These are phyloP conservation scores for Handroanthus guayacan DNA, from an alignment of 257 asterid species.

Conservation along the genomic window DNA sequence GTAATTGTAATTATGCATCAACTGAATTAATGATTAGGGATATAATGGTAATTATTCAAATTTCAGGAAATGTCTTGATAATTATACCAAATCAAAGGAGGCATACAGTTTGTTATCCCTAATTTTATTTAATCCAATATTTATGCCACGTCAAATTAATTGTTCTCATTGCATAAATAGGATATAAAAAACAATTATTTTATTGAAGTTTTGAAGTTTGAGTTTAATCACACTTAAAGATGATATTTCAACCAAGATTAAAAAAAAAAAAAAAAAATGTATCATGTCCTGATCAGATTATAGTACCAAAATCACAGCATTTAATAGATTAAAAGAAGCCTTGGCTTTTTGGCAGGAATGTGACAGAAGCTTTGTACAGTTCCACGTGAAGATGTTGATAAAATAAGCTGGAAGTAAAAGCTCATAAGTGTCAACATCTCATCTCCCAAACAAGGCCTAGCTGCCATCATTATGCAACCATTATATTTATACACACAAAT, in stretches of 20 bases:
- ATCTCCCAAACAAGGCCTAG: slow-evolving; percentile 35
- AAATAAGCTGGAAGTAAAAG: slow-evolving; percentile 26
- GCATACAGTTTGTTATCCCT: too few relatives aligned
- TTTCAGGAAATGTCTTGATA: too few relatives aligned
- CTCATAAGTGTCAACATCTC: slow-evolving; percentile 37
- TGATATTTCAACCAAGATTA: neutral
- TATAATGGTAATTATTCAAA: too few relatives aligned
- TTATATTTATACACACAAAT: neutral
- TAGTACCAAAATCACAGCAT: neutral
- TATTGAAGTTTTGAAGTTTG: too few relatives aligned
- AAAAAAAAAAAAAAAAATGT: neutral
- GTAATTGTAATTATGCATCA: too few relatives aligned
- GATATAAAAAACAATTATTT: too few relatives aligned
- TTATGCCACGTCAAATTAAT: too few relatives aligned
- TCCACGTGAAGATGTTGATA: slow-evolving; percentile 47
- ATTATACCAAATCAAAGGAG: too few relatives aligned
- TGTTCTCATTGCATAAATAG: too few relatives aligned
- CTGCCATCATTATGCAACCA: slow-evolving; percentile 34
- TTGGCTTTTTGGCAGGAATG: slow-evolving; percentile 3
- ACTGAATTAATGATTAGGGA: too few relatives aligned
- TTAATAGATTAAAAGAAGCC: neutral
- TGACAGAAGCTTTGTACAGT: slow-evolving; percentile 32
- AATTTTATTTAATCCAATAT: too few relatives aligned
- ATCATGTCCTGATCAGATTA: neutral
- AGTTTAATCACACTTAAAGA: too few relatives aligned